Percentiles rank a stretch among this genome's conserved stretches.
Evolutionary conservation across 2,329 filamentous ascomycete genomes (phyloP).

Genomic region (Alternaria tenuissima): DNA sequence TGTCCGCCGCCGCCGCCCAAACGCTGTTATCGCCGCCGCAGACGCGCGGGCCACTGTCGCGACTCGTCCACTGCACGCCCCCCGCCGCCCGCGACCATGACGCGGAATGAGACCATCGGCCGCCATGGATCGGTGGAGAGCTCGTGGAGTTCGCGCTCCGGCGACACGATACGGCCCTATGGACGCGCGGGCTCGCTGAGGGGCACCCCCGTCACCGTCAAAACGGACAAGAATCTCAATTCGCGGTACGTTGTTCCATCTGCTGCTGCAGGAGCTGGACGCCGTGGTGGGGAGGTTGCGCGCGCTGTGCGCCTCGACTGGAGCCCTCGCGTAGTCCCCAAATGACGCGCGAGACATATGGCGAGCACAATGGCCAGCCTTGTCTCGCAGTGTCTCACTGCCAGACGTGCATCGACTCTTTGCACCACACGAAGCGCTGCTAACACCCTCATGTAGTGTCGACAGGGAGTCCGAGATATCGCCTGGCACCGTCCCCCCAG

Average conservation of each 20-base stretch:
- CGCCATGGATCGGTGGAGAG: conserved; percentile 73
- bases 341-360: not conserved
- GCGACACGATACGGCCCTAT: conserved; percentile 67
- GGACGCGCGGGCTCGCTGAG: conserved; percentile 44
- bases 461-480: conserved; percentile 57
- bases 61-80: conserved; percentile 17
- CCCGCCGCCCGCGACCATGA: conserved; percentile 59
- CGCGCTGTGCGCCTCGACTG: conserved; percentile 27
- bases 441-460: conserved; percentile 48
- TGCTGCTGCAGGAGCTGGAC: conserved; percentile 8
- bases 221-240: conserved; percentile 62
- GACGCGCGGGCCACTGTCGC: conserved; percentile 30
- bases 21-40: conserved; percentile 9
- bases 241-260: conserved; percentile 52
- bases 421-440: conserved; percentile 24
- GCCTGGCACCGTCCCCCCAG: conserved; percentile 48
- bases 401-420: conserved; percentile 23
- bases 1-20: conserved; percentile 17
- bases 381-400: conserved; percentile 35
- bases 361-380: conserved; percentile 27
- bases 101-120: conserved; percentile 69
- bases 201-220: conserved; percentile 58
- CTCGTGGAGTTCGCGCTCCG: conserved; percentile 72
- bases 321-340: not conserved
- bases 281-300: conserved; percentile 17